Base-by-base conservation (phyloP, 345 rosid genomes). In the Melaleuca alternifolia region DNA sequence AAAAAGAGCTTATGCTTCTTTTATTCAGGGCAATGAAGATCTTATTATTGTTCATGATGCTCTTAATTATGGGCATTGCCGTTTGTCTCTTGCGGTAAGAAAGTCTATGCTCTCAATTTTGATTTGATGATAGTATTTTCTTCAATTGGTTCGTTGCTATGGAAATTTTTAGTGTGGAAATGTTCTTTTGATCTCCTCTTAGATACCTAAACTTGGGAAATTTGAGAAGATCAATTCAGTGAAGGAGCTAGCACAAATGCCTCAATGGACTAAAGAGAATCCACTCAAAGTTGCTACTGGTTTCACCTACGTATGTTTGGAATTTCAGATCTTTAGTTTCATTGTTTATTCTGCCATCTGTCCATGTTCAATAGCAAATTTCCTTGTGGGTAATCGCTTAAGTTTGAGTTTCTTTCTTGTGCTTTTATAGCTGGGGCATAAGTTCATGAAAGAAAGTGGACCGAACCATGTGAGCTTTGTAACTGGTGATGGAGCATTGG, bases 401-500 rank as follows among this genome's bases (percentile, higher is more conserved):
- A 57, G 53, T 57, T 82, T 86, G n/a, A 48, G 51, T 57, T 56
- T 41, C 83, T 77, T 86, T 87, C 83, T 33, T 51, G 50, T 86
- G 86, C 87, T 6, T 85, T 57, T 14, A 83, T 92, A 97, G 99
- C 93, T 97, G 48, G 98, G 99, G 79, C 98, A 98, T 81, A 95
- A 96, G 89, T 97, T 96, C 91, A 92, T 96, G 96, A 86, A 90
- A 89, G 98, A 95, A 57, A 94, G 93, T 71, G 99, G 98, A 85
- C 83, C 95, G 87, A 90, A 90, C 91, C 95, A 98, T 88, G 97
- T 95, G 85, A 85, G 87, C 20, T 96, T 98, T 93, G 95, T 97
- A 89, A 94, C 96, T 90, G 99, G 98, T 83, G 99, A 97, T 86
- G 99, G 99, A 90, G 99, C 99, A 37, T 83, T 98, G 90, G 99